Conservation (phyloP, 768 basidiomycete species). For the Boletus subcaerulescens region DNA sequence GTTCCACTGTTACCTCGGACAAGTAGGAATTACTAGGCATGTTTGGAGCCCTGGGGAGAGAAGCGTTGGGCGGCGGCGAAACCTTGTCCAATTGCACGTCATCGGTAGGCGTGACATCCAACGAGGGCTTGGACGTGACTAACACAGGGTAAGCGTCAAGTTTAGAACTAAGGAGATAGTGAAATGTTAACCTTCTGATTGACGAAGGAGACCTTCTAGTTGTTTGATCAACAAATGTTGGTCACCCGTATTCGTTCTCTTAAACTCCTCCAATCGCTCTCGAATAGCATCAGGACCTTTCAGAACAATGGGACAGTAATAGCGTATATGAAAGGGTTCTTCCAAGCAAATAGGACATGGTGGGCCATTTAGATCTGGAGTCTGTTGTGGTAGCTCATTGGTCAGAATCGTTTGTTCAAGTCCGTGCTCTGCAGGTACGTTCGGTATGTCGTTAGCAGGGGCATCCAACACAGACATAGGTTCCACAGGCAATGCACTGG, state of each 20-base stretch:
- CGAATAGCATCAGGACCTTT: slow-evolving; percentile 43
- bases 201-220: slow-evolving; percentile 35
- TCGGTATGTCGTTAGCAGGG: not conserved
- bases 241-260: slow-evolving; percentile 22
- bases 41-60: slow-evolving; percentile 13
- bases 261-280: slow-evolving; percentile 45
- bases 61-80: not conserved
- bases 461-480: not conserved
- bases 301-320: slow-evolving; percentile 46
- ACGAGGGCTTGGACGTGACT: not conserved
- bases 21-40: slow-evolving; percentile 33
- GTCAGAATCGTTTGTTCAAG: not conserved
- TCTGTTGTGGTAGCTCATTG: not conserved
- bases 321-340: slow-evolving; percentile 45
- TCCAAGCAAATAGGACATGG: slow-evolving; percentile 47
- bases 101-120: not conserved
- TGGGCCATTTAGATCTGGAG: slow-evolving; percentile 2
- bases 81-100: not conserved
- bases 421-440: not conserved
- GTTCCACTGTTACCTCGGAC: slow-evolving; percentile 37
- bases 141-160: slow-evolving; percentile 11
- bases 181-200: slow-evolving; percentile 26
- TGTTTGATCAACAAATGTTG: slow-evolving; percentile 37
- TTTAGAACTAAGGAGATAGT: not conserved
- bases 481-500: not conserved